These are phyloP conservation scores for Orychophragmus violaceus DNA, from an alignment of 345 rosid genomes.

Conservation along the genomic window DNA sequence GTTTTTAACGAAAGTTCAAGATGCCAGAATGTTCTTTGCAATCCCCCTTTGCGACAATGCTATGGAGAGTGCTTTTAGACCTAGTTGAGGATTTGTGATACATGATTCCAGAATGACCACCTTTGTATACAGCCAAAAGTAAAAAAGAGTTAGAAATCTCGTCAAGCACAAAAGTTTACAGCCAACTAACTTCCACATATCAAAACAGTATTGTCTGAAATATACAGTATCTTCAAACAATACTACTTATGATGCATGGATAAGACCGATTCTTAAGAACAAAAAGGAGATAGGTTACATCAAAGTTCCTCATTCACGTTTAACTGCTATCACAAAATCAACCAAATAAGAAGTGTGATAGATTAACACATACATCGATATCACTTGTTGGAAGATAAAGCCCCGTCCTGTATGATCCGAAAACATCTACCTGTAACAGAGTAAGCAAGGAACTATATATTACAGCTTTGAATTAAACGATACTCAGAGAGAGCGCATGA, in stretches of 20 bases:
- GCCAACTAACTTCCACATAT: too few species aligned
- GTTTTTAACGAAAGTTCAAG: neutral
- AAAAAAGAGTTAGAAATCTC: neutral
- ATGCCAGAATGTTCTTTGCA: conserved; percentile 81
- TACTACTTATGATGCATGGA: neutral
- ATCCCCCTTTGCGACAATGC: conserved; percentile 75
- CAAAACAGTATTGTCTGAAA: neutral
- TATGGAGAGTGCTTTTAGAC: conserved; percentile 72
- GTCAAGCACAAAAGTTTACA: neutral
- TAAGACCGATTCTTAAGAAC: neutral
- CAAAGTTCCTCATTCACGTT: neutral
- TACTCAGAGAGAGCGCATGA: neutral
- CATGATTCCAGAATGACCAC: conserved; percentile 81
- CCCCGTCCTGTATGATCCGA: conserved; percentile 82
- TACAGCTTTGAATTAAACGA: neutral
- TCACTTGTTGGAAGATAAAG: conserved; percentile 95
- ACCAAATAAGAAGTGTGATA: neutral
- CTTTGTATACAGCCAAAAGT: conserved; percentile 32
- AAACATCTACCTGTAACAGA: conserved; percentile 65
- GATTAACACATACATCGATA: conserved; percentile 65
- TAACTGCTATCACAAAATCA: neutral
- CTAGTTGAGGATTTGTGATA: conserved; percentile 58
- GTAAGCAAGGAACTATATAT: neutral
- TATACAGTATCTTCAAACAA: neutral
- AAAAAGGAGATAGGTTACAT: neutral